phyloP scores from a whole-genome alignment of 371 early-diverging fungal species.

The Rhizopus arrhizus region DNA sequence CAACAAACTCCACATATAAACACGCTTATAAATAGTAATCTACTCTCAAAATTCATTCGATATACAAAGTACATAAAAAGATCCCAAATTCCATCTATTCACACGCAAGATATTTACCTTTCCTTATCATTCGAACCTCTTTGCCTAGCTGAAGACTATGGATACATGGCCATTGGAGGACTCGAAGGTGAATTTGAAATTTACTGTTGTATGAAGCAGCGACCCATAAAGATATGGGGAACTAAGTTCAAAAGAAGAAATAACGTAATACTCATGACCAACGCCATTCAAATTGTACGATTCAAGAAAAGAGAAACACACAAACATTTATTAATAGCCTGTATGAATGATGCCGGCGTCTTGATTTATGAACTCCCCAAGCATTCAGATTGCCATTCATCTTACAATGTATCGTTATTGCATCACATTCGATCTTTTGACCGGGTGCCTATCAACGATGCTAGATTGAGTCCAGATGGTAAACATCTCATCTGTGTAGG shows the following conservation, averaged over 20 bases:
- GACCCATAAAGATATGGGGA: conserved; percentile 43
- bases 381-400: conserved; percentile 33
- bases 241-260: conserved; percentile 39
- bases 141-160: conserved; percentile 57
- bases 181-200: conserved; percentile 50
- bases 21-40: conserved; percentile 8
- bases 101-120: conserved; percentile 32
- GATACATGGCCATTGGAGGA: conserved; percentile 61
- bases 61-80: conserved; percentile 53
- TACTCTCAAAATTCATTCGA: conserved; percentile 30
- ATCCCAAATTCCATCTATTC: conserved; percentile 34
- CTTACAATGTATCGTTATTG: conserved; percentile 23
- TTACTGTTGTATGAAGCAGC: conserved; percentile 51
- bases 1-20: conserved; percentile 8
- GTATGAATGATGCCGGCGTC: conserved; percentile 54
- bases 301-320: conserved; percentile 34
- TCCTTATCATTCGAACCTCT: conserved; percentile 44
- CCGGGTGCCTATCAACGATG: conserved; percentile 56
- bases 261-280: conserved; percentile 53
- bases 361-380: conserved; percentile 47
- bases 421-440: conserved; percentile 47
- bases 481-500: conserved; percentile 56
- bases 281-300: conserved; percentile 59
- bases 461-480: conserved; percentile 56
- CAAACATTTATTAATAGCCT: conserved; percentile 32